These are phyloP conservation scores for Davidsoniella australis DNA, from an alignment of 2,329 filamentous ascomycete species.

Conservation along the genomic window DNA sequence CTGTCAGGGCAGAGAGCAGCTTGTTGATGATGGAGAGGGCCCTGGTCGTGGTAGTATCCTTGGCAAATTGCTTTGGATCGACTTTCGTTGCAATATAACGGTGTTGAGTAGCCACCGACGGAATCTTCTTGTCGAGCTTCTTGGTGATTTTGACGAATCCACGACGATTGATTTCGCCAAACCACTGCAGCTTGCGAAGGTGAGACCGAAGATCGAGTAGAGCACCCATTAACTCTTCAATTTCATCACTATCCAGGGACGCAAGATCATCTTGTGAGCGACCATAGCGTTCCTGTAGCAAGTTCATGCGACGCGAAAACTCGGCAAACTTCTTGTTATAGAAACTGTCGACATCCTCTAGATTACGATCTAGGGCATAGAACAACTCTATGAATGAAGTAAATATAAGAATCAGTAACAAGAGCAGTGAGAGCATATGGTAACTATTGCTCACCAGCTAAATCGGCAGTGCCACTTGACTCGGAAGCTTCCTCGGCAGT, in stretches of 20 bases:
- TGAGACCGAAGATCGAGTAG: slow-evolving; percentile 77
- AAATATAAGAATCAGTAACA: neutral
- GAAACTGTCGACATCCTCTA: slow-evolving; percentile 91
- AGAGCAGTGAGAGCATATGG: neutral
- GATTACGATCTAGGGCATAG: slow-evolving; percentile 86
- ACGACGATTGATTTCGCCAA: slow-evolving; percentile 86
- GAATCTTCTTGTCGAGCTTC: slow-evolving; percentile 91
- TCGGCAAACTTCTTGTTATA: slow-evolving; percentile 94
- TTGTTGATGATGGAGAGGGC: slow-evolving; percentile 57
- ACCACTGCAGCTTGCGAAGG: slow-evolving; percentile 87
- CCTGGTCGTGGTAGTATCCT: slow-evolving; percentile 37
- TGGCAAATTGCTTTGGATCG: slow-evolving; percentile 73
- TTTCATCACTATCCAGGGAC: slow-evolving; percentile 70
- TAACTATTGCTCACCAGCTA: slow-evolving; percentile 49
- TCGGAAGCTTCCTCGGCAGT: slow-evolving; percentile 48
- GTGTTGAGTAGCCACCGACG: slow-evolving; percentile 58
- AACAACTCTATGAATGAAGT: slow-evolving; percentile 59
- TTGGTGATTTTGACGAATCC: slow-evolving; percentile 98
- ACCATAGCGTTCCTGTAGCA: slow-evolving; percentile 79
- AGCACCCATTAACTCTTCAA: slow-evolving; percentile 78
- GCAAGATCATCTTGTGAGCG: slow-evolving; percentile 50
- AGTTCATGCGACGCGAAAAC: slow-evolving; percentile 63
- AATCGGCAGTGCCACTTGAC: slow-evolving; percentile 60
- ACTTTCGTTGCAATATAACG: slow-evolving; percentile 83
- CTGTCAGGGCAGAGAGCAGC: slow-evolving; percentile 69